Evolutionary conservation across 257 asterid species (phyloP).

Genomic region (Jacaranda copaia): DNA sequence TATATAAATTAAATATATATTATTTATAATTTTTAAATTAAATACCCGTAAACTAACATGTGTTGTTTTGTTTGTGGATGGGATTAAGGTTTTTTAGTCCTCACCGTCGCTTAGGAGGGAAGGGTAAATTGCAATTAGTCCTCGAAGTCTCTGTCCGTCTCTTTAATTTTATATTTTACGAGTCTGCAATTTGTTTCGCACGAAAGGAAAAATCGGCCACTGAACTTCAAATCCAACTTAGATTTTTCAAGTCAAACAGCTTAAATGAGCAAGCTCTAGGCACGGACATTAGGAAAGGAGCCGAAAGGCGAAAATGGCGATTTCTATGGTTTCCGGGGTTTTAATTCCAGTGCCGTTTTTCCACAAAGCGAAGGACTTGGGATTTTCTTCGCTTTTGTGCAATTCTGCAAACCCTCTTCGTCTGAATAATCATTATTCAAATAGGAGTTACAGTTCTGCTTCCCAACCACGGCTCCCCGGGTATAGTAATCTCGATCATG

Average conservation of each 20-base stretch:
- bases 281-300: not conserved
- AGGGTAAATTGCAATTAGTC: too few relatives aligned
- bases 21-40: too few relatives aligned
- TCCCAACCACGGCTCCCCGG: conserved; percentile 48
- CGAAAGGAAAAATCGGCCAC: conserved; percentile 19
- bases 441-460: conserved; percentile 33
- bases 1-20: too few relatives aligned
- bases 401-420: conserved; percentile 40
- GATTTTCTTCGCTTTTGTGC: conserved; percentile 44
- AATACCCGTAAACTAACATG: too few relatives aligned
- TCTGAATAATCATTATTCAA: conserved; percentile 26
- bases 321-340: conserved; percentile 46
- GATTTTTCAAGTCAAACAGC: conserved; percentile 23
- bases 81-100: too few relatives aligned
- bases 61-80: too few relatives aligned
- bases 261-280: conserved; percentile 36
- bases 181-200: conserved; percentile 3
- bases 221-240: conserved; percentile 17
- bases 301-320: conserved; percentile 52
- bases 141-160: too few relatives aligned
- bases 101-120: too few relatives aligned
- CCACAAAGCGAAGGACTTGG: conserved; percentile 39
- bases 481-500: conserved; percentile 47
- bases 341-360: conserved; percentile 41
- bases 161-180: too few relatives aligned